These are phyloP conservation scores for Polygonum maritimum DNA, from an alignment of 148 eudicot genomes.

Conservation along the genomic window DNA sequence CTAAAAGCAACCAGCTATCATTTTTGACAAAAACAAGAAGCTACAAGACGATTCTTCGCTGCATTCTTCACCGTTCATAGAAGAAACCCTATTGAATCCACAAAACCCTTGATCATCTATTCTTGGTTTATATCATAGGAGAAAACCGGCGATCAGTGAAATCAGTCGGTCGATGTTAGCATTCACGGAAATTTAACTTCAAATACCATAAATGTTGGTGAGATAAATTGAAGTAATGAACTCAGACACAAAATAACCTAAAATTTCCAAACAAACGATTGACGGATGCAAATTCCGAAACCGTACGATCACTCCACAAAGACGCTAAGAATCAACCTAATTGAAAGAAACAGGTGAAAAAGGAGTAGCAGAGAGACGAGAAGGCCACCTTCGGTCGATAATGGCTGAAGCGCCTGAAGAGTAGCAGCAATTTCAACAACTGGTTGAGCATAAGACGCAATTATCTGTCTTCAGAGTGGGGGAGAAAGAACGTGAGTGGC, in stretches of 20 bases:
- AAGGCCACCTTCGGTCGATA: background rate
- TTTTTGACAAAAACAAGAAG: background rate
- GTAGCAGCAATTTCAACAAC: background rate
- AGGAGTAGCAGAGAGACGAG: background rate
- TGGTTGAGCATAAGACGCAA: conserved; percentile 2
- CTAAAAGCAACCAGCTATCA: background rate
- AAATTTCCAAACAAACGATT: conserved; percentile 3
- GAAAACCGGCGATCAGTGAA: background rate
- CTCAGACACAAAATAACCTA: background rate
- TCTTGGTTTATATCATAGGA: background rate
- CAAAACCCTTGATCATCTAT: background rate
- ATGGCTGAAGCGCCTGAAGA: background rate
- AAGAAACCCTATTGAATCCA: background rate
- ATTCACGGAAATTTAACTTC: background rate
- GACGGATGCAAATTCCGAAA: background rate
- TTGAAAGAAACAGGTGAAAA: background rate
- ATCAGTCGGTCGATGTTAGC: background rate
- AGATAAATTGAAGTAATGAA: background rate
- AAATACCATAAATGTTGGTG: background rate
- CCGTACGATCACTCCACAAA: conserved; percentile 2
- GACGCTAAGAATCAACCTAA: background rate
- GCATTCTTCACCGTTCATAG: background rate
- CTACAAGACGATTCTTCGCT: background rate
- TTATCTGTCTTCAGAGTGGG: background rate
- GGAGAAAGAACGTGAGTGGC: background rate